Conservation (phyloP, 805 yeast species). For the Yamadazyma ubonensis region DNA sequence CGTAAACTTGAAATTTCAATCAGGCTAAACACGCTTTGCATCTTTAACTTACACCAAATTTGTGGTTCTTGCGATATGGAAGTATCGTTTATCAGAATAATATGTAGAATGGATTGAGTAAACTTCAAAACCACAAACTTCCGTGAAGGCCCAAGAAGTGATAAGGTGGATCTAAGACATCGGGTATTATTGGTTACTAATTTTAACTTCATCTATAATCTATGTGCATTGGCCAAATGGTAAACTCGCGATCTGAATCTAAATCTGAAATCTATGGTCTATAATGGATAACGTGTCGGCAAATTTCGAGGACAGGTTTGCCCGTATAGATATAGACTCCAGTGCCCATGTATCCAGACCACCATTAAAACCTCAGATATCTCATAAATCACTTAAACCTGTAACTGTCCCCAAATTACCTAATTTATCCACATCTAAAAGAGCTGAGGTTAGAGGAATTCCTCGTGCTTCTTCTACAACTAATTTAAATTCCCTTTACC, state of each 20-base stretch:
- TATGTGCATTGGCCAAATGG: neutral
- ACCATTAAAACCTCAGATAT: neutral
- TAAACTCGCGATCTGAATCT: neutral
- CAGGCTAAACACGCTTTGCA: slow-evolving; percentile 44
- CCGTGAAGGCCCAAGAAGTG: slow-evolving; percentile 8
- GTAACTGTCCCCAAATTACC: slow-evolving; percentile 14
- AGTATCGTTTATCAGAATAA: slow-evolving; percentile 46
- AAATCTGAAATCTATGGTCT: slow-evolving; percentile 1
- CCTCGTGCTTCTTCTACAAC: slow-evolving; percentile 12
- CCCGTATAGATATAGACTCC: slow-evolving; percentile 12
- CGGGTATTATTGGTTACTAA: slow-evolving; percentile 9
- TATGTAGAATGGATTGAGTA: slow-evolving; percentile 46
- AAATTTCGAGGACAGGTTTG: slow-evolving; percentile 14
- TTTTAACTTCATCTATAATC: slow-evolving; percentile 13
- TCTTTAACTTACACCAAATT: slow-evolving; percentile 60
- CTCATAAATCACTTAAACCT: neutral
- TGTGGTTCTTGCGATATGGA: slow-evolving; percentile 55
- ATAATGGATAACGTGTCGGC: slow-evolving; percentile 7
- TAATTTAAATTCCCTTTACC: slow-evolving; percentile 8
- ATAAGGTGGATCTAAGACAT: slow-evolving; percentile 10
- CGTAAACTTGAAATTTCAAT: slow-evolving; percentile 52
- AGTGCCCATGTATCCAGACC: neutral
- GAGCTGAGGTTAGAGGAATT: slow-evolving; percentile 16
- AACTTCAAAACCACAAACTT: slow-evolving; percentile 51
- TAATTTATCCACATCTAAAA: slow-evolving; percentile 14